These are phyloP conservation scores for Samsoniella hepiali DNA, from an alignment of 2,329 filamentous ascomycete genomes.

Conservation along the genomic window DNA sequence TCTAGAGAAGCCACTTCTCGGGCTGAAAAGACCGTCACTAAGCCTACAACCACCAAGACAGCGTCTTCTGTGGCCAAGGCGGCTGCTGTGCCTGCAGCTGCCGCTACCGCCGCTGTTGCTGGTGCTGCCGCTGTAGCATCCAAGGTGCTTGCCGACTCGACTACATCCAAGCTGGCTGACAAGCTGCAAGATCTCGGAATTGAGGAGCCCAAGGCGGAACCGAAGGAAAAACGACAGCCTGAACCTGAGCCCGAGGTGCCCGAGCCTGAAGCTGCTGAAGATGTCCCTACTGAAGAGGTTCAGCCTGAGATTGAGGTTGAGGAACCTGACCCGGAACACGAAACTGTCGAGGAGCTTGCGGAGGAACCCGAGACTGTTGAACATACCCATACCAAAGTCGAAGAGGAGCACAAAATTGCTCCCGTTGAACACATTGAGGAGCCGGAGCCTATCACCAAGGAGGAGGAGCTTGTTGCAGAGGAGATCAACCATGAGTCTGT, in stretches of 20 bases:
- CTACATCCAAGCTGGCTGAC: constrained; percentile 6
- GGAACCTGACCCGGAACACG: neutral
- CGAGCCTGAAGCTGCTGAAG: neutral
- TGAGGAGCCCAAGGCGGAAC: constrained; percentile 1
- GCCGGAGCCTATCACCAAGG: neutral
- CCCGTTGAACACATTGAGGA: constrained; percentile 13
- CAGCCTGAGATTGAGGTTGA: constrained; percentile 16
- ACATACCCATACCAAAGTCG: constrained; percentile 8
- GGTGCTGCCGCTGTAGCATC: constrained; percentile 1
- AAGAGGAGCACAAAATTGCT: constrained; percentile 15
- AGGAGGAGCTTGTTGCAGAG: constrained; percentile 10
- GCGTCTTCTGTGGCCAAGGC: neutral
- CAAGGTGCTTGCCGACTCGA: neutral
- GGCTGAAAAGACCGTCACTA: neutral
- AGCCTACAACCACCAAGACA: constrained; percentile 1
- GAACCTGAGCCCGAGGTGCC: neutral
- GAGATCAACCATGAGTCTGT: neutral
- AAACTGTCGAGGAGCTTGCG: neutral
- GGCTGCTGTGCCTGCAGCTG: neutral
- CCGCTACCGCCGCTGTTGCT: neutral
- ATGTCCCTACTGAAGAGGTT: constrained; percentile 16
- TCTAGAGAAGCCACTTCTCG: constrained; percentile 11
- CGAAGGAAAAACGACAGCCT: neutral
- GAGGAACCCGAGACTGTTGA: constrained; percentile 22
- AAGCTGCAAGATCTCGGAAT: constrained; percentile 8